Evolutionary conservation across 495 filamentous ascomycete genomes (phyloP), one percentile per base, ranked within the genome.

Genomic region (Xylaria grammica): DNA sequence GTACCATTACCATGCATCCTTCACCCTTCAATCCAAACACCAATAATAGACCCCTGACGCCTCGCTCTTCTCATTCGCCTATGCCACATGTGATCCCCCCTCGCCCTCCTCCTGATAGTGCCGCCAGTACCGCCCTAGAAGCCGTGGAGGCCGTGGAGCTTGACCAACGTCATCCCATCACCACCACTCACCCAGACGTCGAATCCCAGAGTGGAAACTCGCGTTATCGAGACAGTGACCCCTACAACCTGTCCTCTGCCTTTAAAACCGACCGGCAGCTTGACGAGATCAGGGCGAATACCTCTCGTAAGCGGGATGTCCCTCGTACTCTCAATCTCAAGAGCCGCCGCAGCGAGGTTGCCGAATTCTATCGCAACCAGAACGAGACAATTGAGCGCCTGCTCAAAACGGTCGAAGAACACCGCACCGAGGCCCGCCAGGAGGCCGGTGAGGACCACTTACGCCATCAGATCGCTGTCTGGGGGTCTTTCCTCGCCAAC

Each of bases 341-440:
- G 72, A 62, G 75, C 59, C 72, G 78, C 55, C 55, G 81, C 7
- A 86, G 84, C 34, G 90, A 89, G 65, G 75, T 99, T 9, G 83
- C 91, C 65, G 85, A 86, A 26, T 99, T 97, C 81, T 99, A 99
- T 79, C 84, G 93, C 69, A 83, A 80, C 20, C 95, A 99, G 77
- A 99, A 99, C 72, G 90, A 92, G 75, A 94, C 91, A 67, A 98
- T 99, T 69, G 86, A 96, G 79, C 86, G 90, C 17, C 84, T 98
- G 78, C 84, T 99, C 62, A 97, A 95, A 75, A 91, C 91, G 7
- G 93, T 98, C 2, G 91, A 96, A 71, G 93, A 97, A 72, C 96
- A 98, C 73, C 81, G 90, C 38, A 85, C 88, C 32, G 86, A 91
- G 19, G 93, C 93, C 36, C 89, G 88, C 63, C 88, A 95, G 64